These are phyloP conservation scores for Saccharomycopsis fodiens DNA, from an alignment of 805 yeast species.

Conservation along the genomic window DNA sequence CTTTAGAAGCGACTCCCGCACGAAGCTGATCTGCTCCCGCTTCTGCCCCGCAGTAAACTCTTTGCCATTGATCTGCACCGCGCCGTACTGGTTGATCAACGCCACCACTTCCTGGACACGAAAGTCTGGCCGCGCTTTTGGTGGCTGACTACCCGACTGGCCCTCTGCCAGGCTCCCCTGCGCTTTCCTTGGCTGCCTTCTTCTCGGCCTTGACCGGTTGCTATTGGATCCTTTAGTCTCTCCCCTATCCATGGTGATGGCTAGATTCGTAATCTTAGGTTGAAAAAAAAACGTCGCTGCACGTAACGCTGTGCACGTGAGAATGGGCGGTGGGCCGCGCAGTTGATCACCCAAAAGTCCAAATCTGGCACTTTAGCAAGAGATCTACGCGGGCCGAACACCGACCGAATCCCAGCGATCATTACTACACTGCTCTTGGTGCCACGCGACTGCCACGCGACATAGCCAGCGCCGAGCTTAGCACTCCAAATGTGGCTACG, in stretches of 20 bases:
- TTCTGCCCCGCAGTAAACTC: constrained; percentile 1
- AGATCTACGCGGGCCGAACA: too few relatives aligned
- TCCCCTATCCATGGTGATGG: not conserved
- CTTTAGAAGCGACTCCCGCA: not conserved
- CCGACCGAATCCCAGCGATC: too few relatives aligned
- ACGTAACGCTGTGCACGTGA: too few relatives aligned
- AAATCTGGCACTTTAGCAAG: too few relatives aligned
- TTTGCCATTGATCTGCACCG: constrained; percentile 11
- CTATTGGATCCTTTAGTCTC: not conserved
- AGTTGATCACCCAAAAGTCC: too few relatives aligned
- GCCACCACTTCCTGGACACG: constrained; percentile 6
- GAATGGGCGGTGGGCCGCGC: too few relatives aligned
- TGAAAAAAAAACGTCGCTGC: not conserved
- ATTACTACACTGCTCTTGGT: too few relatives aligned
- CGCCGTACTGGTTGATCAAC: constrained; percentile 8
- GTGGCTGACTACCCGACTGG: too few relatives aligned
- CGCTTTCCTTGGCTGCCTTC: not conserved
- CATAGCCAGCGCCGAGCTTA: not conserved
- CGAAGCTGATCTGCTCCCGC: constrained; percentile 2
- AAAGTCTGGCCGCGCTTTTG: not conserved
- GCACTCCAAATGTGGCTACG: not conserved
- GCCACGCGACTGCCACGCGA: too few relatives aligned
- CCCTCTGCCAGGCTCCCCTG: too few relatives aligned
- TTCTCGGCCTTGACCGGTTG: not conserved
- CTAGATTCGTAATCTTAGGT: not conserved